A percentile compares a stretch with the other conserved stretches of the same genome.
These are phyloP conservation scores for Boechera stricta DNA, from an alignment of 345 rosid species.

Conservation along the genomic window DNA sequence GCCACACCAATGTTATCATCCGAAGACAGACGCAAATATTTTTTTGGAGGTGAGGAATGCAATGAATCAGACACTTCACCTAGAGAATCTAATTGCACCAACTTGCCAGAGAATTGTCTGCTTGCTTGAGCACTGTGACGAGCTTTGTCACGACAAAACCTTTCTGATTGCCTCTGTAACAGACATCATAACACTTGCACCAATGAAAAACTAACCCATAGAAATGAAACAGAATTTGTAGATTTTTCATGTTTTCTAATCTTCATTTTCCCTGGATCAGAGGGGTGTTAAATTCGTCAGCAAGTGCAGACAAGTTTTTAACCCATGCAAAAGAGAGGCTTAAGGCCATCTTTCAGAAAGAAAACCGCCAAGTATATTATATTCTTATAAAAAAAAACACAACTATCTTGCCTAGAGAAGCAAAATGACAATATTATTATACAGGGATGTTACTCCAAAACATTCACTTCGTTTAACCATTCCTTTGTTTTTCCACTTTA, in stretches of 20 bases:
- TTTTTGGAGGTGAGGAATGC: constrained; percentile 47
- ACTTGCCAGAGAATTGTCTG: constrained; percentile 62
- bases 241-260: constrained; percentile 5
- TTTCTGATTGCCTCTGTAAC: constrained; percentile 78
- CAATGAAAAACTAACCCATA: constrained; percentile 13
- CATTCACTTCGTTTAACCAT: background rate
- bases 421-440: background rate
- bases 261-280: constrained; percentile 14
- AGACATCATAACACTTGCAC: constrained; percentile 29
- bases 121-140: constrained; percentile 63
- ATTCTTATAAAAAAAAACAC: background rate
- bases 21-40: constrained; percentile 58
- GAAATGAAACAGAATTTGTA: constrained; percentile 26
- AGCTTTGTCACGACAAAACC: constrained; percentile 69
- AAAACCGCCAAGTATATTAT: background rate
- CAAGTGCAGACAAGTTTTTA: background rate
- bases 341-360: constrained; percentile 9
- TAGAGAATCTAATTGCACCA: constrained; percentile 55
- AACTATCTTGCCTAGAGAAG: constrained; percentile 2
- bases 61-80: constrained; percentile 67
- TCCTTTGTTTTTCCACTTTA: constrained; percentile 13
- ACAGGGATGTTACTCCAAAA: background rate
- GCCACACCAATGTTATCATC: constrained; percentile 72
- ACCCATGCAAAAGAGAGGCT: constrained; percentile 12
- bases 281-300: background rate